Evolutionary conservation across 441 rosid genomes (phyloP).

Genomic region (Melastoma candidum): DNA sequence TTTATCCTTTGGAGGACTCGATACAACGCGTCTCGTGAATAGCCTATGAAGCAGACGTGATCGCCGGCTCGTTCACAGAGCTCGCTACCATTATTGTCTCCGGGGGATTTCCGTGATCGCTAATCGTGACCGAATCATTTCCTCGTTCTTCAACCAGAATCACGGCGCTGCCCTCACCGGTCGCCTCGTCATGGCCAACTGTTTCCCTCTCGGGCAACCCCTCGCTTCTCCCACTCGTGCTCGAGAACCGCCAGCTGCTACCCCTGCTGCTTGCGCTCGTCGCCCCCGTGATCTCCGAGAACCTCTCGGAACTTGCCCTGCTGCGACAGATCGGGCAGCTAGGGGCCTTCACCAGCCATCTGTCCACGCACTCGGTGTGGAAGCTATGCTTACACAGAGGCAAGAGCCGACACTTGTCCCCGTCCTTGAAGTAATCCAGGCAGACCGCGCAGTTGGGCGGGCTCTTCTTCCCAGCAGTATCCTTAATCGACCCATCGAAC

Average conservation of each 20-base stretch:
- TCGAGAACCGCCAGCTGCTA: not conserved
- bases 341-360: conserved; percentile 16
- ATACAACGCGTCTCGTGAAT: too few species aligned
- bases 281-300: not conserved
- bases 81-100: too few species aligned
- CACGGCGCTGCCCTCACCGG: too few species aligned
- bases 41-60: too few species aligned
- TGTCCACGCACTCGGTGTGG: conserved; percentile 12
- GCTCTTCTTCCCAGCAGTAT: not conserved
- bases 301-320: conserved; percentile 8
- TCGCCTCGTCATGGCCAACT: too few species aligned
- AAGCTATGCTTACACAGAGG: conserved; percentile 16
- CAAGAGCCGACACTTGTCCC: conserved; percentile 15
- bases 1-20: too few species aligned
- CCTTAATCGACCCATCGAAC: conserved; percentile 3
- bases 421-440: conserved; percentile 13
- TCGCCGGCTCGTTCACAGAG: too few species aligned
- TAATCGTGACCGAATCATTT: too few species aligned
- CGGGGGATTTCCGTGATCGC: too few species aligned
- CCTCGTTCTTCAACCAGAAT: too few species aligned
- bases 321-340: conserved; percentile 15
- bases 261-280: conserved; percentile 2
- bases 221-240: too few species aligned
- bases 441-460: conserved; percentile 15
- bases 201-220: too few species aligned